Evolutionary conservation across 441 rosid genomes (phyloP), one percentile per base, ranked within the genome.

Genomic region (Adansonia madagascariensis): DNA sequence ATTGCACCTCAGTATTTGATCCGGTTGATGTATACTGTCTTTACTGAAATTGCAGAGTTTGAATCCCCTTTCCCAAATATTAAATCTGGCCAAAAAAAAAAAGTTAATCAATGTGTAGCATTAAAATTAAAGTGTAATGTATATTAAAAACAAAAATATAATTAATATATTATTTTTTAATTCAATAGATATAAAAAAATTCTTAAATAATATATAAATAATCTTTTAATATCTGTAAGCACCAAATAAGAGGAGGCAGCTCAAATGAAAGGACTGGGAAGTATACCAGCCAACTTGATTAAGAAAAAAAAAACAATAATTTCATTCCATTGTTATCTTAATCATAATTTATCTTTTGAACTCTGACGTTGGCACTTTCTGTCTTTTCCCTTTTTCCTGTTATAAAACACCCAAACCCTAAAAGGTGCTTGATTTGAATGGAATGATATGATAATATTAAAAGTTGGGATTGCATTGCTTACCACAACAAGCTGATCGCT

Each of bases 351-450:
- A 66, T 83, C 69, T 78, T 53, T 75, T 60, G 24, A 64, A 74
- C 75, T 77, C 22, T 86, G 91, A 85, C 81, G 81, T 78, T 82
- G 80, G 75, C 80, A 65, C 88, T 88, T 87, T 90, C 74, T 86
- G 76, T 79, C 81, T 80, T 79, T 82, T 81, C 83, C 67, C 81
- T 47, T 67, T 82, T 83, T 79, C 80, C 82, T 85, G 87, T 88
- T 84, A 86, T 85, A 88, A 85, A 85, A 90, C 87, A 81, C 92
- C 91, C 89, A 85, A 88, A 82, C 85, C 90, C 82, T 79, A 87
- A 85, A 86, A 81, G 90, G 81, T 49, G 57, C 59, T 76, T 82
- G 84, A 84, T 84, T 85, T 84, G 85, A 84, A 83, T 82, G 80
- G 83, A 80, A 78, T 49, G 72, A 57, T 78, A 78, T 49, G 72